Evolutionary conservation across 2,329 filamentous ascomycete species (phyloP), one percentile per base, ranked within the genome.

Genomic region (Arthrocladium fulminans): DNA sequence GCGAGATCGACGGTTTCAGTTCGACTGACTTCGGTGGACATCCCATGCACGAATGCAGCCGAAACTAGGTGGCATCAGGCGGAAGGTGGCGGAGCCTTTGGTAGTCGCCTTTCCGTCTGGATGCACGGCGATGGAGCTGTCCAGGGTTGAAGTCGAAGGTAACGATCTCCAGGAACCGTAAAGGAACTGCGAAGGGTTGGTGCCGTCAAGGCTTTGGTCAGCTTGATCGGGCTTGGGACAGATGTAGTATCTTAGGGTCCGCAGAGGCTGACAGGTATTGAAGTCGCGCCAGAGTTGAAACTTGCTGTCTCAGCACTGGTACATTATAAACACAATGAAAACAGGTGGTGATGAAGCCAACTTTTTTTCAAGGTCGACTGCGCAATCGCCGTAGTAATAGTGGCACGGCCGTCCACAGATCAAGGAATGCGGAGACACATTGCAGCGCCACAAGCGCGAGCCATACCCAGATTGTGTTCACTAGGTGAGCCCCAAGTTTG

Each of bases 1-100:
- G 53, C 27, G n/a, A 51, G 53, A 43, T 59, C 56, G 19, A 39
- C 9, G 23, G 32, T 47, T 27, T 24, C 27, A n/a, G 44, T 24
- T 17, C 29, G 32, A 6, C 8, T 29, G 6, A 47, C 7, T 39
- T 47, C 32, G 23, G 32, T 30, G 20, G 44, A 38, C 44, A 47
- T 47, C 19, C 32, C 44, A 37, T 39, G 15, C 25, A 25, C 30
- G 13, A 25, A 9, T 32, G 23, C 15, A 15, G 23, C 13, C 13
- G 12, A 13, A 39, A 10, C 6, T 22, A 4, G 10, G 20, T 7
- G 10, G 32, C 32, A 35, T 35, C 32, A 35, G 32, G 17, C 13
- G 13, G 6, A 5, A 15, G 32, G 5, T 15, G 10, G 17, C 6
- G 5, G n/a, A n/a, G 6, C 13, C 7, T 35, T n/a, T n/a, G n/a